A percentile compares a stretch with the other conserved stretches of the same genome.
Evolutionary conservation across 768 basidiomycete genomes (phyloP).

Genomic region (Leccinum boreale): DNA sequence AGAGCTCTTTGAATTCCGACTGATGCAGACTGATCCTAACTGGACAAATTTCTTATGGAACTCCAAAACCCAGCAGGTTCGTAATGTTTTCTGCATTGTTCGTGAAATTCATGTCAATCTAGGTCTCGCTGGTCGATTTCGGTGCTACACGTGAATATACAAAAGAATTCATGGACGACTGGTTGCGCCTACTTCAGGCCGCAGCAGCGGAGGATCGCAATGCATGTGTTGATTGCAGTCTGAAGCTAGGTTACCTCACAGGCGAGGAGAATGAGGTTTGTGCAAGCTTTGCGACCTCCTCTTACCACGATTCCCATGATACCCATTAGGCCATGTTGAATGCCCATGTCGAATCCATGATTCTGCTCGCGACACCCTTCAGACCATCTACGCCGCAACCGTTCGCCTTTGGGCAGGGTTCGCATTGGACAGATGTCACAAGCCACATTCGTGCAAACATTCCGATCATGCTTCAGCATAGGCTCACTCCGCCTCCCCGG

Average conservation of each 20-base stretch:
- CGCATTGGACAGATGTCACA: constrained; percentile 69
- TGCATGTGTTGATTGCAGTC: constrained; percentile 68
- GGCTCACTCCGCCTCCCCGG: constrained; percentile 87
- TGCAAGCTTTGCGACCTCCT: background rate
- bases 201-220: constrained; percentile 67
- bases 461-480: constrained; percentile 84
- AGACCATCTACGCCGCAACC: constrained; percentile 57
- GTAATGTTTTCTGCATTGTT: background rate
- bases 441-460: constrained; percentile 74
- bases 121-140: constrained; percentile 92
- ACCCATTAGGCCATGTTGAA: constrained; percentile 64
- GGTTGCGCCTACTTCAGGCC: constrained; percentile 80
- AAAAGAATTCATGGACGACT: constrained; percentile 82
- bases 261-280: constrained; percentile 79
- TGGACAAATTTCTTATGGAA: constrained; percentile 98
- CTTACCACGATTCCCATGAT: background rate
- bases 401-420: constrained; percentile 73
- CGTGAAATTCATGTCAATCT: background rate
- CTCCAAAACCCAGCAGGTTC: constrained; percentile 54
- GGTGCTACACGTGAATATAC: constrained; percentile 90
- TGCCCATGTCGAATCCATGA: constrained; percentile 82
- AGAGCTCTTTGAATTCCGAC: constrained; percentile 85
- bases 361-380: constrained; percentile 86
- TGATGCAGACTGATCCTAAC: constrained; percentile 99
- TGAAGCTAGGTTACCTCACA: constrained; percentile 85